Evolutionary conservation across 108 stramenopile species (phyloP).

Genomic region (Cyclotella sp.): DNA sequence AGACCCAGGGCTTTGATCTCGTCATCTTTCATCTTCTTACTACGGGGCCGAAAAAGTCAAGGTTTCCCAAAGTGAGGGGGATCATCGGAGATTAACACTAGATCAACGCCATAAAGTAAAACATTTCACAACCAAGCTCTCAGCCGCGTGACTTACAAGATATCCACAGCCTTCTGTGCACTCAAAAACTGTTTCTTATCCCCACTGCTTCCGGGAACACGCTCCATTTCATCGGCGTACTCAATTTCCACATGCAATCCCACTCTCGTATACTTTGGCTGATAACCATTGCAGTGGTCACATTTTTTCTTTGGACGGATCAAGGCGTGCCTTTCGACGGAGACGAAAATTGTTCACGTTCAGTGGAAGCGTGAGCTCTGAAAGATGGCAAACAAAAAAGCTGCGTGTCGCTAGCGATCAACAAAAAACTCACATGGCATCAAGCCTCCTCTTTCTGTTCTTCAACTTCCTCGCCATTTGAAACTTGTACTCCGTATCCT

Average conservation of each 20-base stretch:
- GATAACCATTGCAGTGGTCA: slow-evolving; percentile 86
- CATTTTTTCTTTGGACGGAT: slow-evolving; percentile 90
- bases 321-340: slow-evolving; percentile 61
- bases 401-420: not conserved
- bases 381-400: not conserved
- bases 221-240: slow-evolving; percentile 78
- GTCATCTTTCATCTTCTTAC: slow-evolving; percentile 91
- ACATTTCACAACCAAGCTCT: not conserved
- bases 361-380: no score
- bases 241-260: slow-evolving; percentile 91
- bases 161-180: slow-evolving; percentile 86
- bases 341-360: not conserved
- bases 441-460: slow-evolving; percentile 79
- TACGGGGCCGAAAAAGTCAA: slow-evolving; percentile 9
- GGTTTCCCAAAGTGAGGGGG: not conserved
- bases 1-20: slow-evolving; percentile 92
- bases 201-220: slow-evolving; percentile 66
- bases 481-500: slow-evolving; percentile 87
- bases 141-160: slow-evolving; percentile 60
- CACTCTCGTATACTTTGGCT: slow-evolving; percentile 86
- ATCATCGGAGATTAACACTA: not conserved
- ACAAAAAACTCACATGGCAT: slow-evolving; percentile 60
- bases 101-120: not conserved
- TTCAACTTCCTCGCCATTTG: slow-evolving; percentile 60
- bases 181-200: slow-evolving; percentile 94